Conservation (phyloP, 164 flowering plant genomes). For the Macadamia tetraphylla region DNA sequence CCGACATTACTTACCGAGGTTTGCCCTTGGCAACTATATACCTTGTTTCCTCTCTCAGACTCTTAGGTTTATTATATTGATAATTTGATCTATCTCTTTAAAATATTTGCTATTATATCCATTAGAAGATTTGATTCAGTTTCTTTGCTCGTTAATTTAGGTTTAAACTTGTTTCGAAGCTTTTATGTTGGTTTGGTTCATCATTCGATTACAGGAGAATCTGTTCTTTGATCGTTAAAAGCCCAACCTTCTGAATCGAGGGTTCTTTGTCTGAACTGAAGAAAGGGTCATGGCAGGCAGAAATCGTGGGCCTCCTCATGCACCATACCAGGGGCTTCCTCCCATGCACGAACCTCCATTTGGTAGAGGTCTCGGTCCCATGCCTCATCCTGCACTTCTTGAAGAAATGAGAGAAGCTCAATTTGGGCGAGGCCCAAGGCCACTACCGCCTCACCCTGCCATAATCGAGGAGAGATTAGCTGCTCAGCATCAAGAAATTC, state of each 20-base stretch:
- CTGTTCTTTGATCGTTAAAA: no score
- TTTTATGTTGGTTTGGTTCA: no score
- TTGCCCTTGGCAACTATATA: no score
- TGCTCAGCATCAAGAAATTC: conserved; percentile 75
- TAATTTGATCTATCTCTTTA: no score
- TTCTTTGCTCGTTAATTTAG: no score
- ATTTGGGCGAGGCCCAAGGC: conserved; percentile 20
- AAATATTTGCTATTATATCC: no score
- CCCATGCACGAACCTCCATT: conserved; percentile 48
- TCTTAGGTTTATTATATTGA: no score
- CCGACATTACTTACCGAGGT: no score
- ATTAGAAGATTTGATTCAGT: no score
- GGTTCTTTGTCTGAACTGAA: neutral
- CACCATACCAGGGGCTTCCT: conserved; percentile 33
- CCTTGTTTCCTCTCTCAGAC: no score
- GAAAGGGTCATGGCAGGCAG: conserved; percentile 50
- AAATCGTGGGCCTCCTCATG: conserved; percentile 62
- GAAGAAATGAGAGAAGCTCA: conserved; percentile 75
- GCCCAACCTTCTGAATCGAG: neutral
- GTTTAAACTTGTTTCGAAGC: no score
- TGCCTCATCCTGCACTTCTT: conserved; percentile 57
- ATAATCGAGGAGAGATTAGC: conserved; percentile 75
- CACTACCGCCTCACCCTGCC: conserved; percentile 52
- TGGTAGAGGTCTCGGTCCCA: conserved; percentile 43
- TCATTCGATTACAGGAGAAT: no score